These are phyloP conservation scores for Tulasnella sp. DNA, from an alignment of 768 basidiomycete species.

Conservation along the genomic window DNA sequence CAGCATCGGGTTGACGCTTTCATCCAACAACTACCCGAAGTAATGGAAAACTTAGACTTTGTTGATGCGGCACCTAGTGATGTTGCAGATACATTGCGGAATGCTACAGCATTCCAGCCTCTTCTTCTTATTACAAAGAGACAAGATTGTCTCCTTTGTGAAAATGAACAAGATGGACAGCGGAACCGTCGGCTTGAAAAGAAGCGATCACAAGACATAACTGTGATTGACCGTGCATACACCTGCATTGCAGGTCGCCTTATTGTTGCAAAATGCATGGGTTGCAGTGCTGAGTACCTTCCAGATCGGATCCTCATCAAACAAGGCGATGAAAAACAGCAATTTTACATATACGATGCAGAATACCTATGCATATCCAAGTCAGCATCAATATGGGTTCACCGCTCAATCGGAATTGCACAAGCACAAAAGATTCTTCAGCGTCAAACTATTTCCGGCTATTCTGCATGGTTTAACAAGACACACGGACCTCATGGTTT, in stretches of 20 bases:
- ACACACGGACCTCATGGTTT: background rate
- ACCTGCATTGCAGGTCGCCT: background rate
- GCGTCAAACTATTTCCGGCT: conserved; percentile 25
- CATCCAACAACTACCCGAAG: background rate
- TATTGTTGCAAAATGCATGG: background rate
- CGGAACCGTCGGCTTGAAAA: background rate
- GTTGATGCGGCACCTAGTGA: background rate
- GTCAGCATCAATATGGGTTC: conserved; percentile 21
- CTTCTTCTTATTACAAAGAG: background rate
- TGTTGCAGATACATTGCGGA: background rate
- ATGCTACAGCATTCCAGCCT: background rate
- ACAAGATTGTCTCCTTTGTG: background rate
- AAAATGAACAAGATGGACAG: background rate
- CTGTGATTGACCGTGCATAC: background rate
- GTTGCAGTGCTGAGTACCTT: conserved; percentile 20
- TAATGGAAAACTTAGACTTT: background rate
- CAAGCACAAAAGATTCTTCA: conserved; percentile 23
- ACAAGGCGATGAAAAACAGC: background rate
- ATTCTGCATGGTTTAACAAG: conserved; percentile 23
- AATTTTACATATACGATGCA: conserved; percentile 18
- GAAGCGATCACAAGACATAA: background rate
- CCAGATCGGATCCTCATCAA: conserved; percentile 19
- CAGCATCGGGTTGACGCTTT: background rate
- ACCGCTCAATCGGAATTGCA: conserved; percentile 20
- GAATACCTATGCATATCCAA: conserved; percentile 23